phyloP scores from a whole-genome alignment of 2,329 filamentous ascomycete species.

The Cyanodermella asteris region DNA sequence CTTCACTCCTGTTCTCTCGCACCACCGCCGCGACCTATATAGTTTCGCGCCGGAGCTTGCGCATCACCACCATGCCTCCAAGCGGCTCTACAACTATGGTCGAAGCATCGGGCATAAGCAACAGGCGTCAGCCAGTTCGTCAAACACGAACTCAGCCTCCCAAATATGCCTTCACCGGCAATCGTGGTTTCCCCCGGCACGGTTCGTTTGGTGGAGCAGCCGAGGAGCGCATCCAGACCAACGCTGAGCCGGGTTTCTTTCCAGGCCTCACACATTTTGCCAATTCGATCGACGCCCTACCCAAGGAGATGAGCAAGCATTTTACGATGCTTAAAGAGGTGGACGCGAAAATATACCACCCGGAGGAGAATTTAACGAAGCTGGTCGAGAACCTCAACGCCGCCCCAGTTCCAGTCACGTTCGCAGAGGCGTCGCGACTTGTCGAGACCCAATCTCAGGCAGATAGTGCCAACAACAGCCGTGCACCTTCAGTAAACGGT shows the following conservation, averaged over 20 bases:
- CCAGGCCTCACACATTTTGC: constrained; percentile 57
- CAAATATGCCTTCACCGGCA: constrained; percentile 26
- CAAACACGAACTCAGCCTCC: constrained; percentile 27
- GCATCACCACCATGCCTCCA: too few species aligned
- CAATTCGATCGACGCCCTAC: constrained; percentile 75
- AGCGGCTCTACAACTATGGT: too few species aligned
- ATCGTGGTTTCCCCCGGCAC: constrained; percentile 16
- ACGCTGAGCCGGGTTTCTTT: constrained; percentile 31
- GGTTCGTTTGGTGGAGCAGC: constrained; percentile 2
- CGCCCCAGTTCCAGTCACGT: constrained; percentile 19
- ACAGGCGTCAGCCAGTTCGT: constrained; percentile 12
- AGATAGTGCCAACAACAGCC: too few species aligned
- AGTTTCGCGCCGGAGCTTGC: too few species aligned
- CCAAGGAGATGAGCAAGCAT: constrained; percentile 85
- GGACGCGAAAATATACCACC: constrained; percentile 82
- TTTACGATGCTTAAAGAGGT: constrained; percentile 94
- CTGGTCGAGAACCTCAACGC: constrained; percentile 42
- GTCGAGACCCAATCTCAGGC: constrained; percentile 1
- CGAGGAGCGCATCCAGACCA: constrained; percentile 10
- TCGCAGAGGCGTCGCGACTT: background rate
- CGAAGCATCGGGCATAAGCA: too few species aligned
- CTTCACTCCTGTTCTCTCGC: too few species aligned
- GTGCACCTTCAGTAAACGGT: background rate
- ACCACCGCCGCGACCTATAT: too few species aligned
- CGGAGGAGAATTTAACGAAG: constrained; percentile 61